These are phyloP conservation scores for Juncus effusus DNA, from an alignment of 176 grass and related monocot species.

Conservation along the genomic window DNA sequence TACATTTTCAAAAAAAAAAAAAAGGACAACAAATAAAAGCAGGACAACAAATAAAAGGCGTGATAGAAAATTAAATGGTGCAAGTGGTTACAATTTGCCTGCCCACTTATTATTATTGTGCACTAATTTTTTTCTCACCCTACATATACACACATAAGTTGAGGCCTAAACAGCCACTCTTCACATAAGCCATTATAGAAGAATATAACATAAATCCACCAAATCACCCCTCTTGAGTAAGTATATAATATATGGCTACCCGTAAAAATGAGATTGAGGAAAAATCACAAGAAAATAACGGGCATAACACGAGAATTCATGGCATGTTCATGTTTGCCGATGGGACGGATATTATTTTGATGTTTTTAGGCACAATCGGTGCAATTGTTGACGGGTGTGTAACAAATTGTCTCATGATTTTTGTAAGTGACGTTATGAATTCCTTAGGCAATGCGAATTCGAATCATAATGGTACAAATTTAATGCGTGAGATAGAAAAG, in stretches of 20 bases:
- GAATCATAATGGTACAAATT: constrained; percentile 84
- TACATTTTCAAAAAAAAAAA: no score
- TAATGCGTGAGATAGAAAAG: constrained; percentile 86
- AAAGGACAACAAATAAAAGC: no score
- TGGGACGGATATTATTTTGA: constrained; percentile 52
- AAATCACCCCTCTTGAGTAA: constrained; percentile 20
- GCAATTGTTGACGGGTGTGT: constrained; percentile 70
- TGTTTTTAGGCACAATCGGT: constrained; percentile 61
- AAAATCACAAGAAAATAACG: not conserved
- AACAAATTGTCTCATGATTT: constrained; percentile 74
- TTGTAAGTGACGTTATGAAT: constrained; percentile 76
- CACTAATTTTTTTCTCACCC: no score
- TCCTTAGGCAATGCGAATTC: constrained; percentile 80
- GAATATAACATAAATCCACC: constrained; percentile 33
- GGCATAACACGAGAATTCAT: constrained; percentile 25
- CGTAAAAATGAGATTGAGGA: not conserved
- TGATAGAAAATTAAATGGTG: no score
- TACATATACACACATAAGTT: no score
- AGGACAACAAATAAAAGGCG: no score
- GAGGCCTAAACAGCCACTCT: constrained; percentile 16
- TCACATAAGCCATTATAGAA: constrained; percentile 6
- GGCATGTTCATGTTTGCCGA: constrained; percentile 71
- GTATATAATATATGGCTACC: constrained; percentile 6
- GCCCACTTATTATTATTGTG: no score
- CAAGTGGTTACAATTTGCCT: no score